A percentile compares a stretch with the other conserved stretches of the same genome.
Conservation (phyloP, 2,329 filamentous ascomycete species). For the Grosmannia penicillata region DNA sequence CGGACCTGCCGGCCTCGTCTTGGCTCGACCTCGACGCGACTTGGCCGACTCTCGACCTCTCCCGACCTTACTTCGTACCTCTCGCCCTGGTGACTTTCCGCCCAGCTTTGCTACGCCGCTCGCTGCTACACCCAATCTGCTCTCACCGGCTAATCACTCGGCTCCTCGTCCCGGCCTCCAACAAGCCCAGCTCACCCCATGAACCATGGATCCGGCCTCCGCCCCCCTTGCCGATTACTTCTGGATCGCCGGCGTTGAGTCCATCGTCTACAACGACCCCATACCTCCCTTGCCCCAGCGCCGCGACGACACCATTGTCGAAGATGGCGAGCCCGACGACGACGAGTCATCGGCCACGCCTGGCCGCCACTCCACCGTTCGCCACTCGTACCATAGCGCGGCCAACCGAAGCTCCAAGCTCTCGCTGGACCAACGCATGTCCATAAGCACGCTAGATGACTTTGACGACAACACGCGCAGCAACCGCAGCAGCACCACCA, state of each 20-base stretch:
- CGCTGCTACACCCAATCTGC: too few relatives aligned
- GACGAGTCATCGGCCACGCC: constrained; percentile 15
- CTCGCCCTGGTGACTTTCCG: too few relatives aligned
- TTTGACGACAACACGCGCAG: constrained; percentile 42
- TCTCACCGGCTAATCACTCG: not conserved
- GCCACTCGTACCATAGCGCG: constrained; percentile 48
- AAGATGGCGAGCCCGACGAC: constrained; percentile 42
- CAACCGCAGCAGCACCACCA: constrained; percentile 53
- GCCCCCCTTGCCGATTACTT: constrained; percentile 60
- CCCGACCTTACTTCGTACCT: too few relatives aligned
- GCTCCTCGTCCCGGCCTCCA: not conserved
- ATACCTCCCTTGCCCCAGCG: constrained; percentile 22
- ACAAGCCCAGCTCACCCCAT: not conserved
- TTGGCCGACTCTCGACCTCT: too few relatives aligned
- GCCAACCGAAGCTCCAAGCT: constrained; percentile 40
- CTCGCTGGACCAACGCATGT: constrained; percentile 28
- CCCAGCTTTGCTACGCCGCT: too few relatives aligned
- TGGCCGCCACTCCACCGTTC: constrained; percentile 21
- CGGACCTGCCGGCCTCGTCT: too few relatives aligned
- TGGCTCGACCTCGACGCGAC: too few relatives aligned
- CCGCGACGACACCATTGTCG: constrained; percentile 44
- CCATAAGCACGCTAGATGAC: constrained; percentile 43
- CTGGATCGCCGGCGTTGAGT: constrained; percentile 60
- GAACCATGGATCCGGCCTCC: constrained; percentile 42
- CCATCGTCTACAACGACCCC: constrained; percentile 47